Evolutionary conservation across 768 basidiomycete species (phyloP).

Genomic region (Rhizopogon rudus): DNA sequence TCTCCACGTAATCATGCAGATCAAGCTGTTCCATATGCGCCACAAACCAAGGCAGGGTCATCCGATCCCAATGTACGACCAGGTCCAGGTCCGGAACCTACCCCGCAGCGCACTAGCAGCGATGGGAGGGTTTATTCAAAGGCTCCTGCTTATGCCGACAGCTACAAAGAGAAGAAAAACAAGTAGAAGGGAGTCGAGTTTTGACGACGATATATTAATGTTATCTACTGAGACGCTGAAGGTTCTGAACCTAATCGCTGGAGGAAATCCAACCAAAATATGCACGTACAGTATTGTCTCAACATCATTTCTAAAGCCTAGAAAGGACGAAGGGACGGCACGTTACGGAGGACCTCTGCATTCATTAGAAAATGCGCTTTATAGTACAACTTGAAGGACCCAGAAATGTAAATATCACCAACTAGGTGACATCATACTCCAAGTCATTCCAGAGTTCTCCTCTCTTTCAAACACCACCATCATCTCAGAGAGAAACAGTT

Average conservation of each 20-base stretch:
- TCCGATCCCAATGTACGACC: background rate
- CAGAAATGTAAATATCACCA: constrained; percentile 4
- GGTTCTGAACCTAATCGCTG: background rate
- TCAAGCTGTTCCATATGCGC: constrained; percentile 3
- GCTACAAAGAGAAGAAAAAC: background rate
- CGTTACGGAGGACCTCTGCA: no score
- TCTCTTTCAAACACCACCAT: constrained; percentile 1
- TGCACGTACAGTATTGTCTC: no score
- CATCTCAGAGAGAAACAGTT: background rate
- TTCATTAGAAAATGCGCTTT: no score
- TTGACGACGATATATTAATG: background rate
- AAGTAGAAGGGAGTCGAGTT: background rate
- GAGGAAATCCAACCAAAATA: no score
- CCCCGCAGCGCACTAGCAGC: constrained; percentile 4
- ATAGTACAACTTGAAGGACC: background rate
- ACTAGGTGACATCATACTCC: constrained; percentile 24
- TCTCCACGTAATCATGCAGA: background rate
- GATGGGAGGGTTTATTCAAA: constrained; percentile 9
- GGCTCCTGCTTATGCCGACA: background rate
- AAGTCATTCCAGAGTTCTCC: constrained; percentile 9
- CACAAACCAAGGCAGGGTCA: constrained; percentile 3
- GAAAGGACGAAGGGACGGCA: no score
- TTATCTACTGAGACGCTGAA: no score
- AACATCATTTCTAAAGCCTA: no score
- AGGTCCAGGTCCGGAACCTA: constrained; percentile 4